A percentile compares a stretch with the other conserved stretches of the same genome.
Conservation (phyloP, 2,329 filamentous ascomycete species). For the Phoma herbarum region DNA sequence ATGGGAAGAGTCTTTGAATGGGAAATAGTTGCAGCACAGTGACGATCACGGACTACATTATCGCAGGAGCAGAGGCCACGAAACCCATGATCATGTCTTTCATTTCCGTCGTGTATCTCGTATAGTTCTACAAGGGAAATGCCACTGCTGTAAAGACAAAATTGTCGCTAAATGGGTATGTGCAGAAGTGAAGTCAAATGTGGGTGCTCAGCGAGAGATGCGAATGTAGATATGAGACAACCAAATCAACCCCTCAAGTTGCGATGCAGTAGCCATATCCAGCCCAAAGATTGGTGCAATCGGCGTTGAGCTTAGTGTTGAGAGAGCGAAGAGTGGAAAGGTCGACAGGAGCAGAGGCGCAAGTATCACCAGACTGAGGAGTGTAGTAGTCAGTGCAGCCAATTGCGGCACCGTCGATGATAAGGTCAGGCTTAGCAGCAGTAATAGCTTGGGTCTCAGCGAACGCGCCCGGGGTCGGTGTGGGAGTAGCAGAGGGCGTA, state of each 20-base stretch:
- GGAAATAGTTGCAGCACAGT: too few species aligned
- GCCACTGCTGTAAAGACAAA: neutral
- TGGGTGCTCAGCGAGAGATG: slow-evolving; percentile 3
- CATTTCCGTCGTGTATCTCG: slow-evolving; percentile 5
- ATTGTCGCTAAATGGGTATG: slow-evolving; percentile 10
- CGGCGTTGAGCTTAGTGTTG: slow-evolving; percentile 43
- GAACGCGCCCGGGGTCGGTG: slow-evolving; percentile 1
- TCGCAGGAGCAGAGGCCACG: neutral
- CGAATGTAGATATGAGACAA: slow-evolving; percentile 3
- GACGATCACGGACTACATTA: neutral
- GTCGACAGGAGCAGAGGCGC: slow-evolving; percentile 42
- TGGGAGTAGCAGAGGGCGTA: neutral
- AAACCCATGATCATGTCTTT: neutral
- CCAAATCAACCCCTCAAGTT: neutral
- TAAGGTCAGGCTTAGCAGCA: slow-evolving; percentile 11
- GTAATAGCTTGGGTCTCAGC: neutral
- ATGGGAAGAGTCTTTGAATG: slow-evolving; percentile 3
- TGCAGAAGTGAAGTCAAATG: slow-evolving; percentile 19
- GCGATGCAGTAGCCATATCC: slow-evolving; percentile 49
- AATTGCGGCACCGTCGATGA: slow-evolving; percentile 24
- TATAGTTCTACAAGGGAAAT: neutral
- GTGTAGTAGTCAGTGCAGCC: slow-evolving; percentile 47
- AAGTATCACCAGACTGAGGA: slow-evolving; percentile 43
- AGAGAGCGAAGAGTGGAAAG: slow-evolving; percentile 38
- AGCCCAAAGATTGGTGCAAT: slow-evolving; percentile 51